Evolutionary conservation across 208 protist genomes (phyloP).

Genomic region (Crithidia bombi): DNA sequence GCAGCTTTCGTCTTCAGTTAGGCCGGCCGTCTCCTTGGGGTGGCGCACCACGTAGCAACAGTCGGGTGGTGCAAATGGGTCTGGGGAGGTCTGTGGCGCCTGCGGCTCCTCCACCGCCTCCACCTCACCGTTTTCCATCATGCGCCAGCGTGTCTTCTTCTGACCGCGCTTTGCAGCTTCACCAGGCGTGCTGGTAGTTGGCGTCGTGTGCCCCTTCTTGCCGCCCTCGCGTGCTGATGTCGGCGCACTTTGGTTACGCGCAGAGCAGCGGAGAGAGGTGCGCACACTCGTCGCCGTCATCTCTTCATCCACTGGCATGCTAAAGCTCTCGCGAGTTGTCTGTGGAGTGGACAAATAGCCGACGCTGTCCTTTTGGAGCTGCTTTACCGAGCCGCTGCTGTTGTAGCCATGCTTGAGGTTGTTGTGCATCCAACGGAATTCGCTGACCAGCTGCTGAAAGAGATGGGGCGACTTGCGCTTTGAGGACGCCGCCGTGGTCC

Average conservation of each 20-base stretch:
- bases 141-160: slow-evolving; percentile 7
- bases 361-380: slow-evolving; percentile 5
- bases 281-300: slow-evolving; percentile 11
- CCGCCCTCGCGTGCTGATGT: not conserved
- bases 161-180: not conserved
- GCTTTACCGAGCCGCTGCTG: not conserved
- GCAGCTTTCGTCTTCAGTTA: not conserved
- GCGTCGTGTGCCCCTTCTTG: not conserved
- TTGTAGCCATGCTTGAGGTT: slow-evolving; percentile 16
- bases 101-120: slow-evolving; percentile 2
- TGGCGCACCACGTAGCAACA: slow-evolving; percentile 29
- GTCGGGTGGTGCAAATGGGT: slow-evolving; percentile 15
- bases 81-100: slow-evolving; percentile 3
- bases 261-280: slow-evolving; percentile 22
- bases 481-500: not conserved
- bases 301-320: slow-evolving; percentile 1
- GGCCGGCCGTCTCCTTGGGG: not conserved
- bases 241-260: not conserved
- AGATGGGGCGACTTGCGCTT: slow-evolving; percentile 24
- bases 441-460: slow-evolving; percentile 23
- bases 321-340: not conserved
- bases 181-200: not conserved
- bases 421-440: slow-evolving; percentile 35
- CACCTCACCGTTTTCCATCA: slow-evolving; percentile 20
- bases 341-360: slow-evolving; percentile 1